Percentiles rank a stretch among this genome's conserved stretches.
These are phyloP conservation scores for Crithidia acanthocephali DNA, from an alignment of 208 protist species.

Conservation along the genomic window DNA sequence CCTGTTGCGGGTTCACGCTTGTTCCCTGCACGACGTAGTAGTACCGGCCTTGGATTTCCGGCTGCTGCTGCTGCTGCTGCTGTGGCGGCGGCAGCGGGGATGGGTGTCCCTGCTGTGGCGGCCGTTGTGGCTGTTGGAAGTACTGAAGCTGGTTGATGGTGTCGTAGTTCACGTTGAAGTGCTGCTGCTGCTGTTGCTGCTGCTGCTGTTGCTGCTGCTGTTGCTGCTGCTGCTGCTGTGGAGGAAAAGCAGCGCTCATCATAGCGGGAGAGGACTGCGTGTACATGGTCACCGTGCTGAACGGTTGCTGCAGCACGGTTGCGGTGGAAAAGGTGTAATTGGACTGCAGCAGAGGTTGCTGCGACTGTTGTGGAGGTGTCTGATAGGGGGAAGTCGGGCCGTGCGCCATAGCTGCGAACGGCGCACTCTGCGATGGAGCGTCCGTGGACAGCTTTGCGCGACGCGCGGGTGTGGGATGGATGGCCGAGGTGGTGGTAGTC, in stretches of 20 bases:
- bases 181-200: background rate
- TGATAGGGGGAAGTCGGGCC: background rate
- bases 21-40: background rate
- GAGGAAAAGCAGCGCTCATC: background rate
- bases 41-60: background rate
- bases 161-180: too few species aligned
- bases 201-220: background rate
- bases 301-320: background rate
- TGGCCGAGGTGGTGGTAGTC: too few species aligned
- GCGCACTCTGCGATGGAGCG: too few species aligned
- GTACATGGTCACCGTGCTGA: constrained; percentile 4
- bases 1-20: background rate
- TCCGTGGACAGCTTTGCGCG: too few species aligned
- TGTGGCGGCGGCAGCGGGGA: too few species aligned
- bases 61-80: background rate
- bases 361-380: background rate
- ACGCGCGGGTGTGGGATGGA: too few species aligned
- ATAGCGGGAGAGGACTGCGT: background rate
- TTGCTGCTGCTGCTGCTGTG: background rate
- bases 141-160: background rate
- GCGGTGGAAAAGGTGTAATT: background rate
- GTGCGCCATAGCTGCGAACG: too few species aligned
- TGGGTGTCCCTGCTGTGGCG: too few species aligned
- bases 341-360: background rate
- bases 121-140: constrained; percentile 1